phyloP scores from a whole-genome alignment of 2,329 filamentous ascomycete species.

The Bipolaris zeicola region DNA sequence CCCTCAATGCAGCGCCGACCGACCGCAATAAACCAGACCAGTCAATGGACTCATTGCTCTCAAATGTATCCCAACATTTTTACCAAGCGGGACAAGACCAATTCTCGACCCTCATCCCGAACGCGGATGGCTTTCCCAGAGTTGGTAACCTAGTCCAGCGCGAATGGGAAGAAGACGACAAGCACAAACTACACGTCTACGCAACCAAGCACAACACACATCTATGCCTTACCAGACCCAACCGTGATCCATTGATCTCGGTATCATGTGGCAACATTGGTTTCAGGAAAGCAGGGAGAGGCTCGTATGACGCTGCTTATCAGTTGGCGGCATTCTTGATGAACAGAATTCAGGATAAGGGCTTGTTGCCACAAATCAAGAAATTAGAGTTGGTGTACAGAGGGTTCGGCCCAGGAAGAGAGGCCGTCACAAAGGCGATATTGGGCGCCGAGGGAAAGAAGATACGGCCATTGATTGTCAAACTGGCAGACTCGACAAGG shows the following conservation, averaged over 20 bases:
- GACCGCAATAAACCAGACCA: slow-evolving; percentile 15
- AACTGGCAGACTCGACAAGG: slow-evolving; percentile 83
- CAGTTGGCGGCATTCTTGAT: slow-evolving; percentile 85
- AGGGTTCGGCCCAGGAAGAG: slow-evolving; percentile 84
- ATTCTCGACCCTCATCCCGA: slow-evolving; percentile 30
- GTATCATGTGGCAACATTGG: slow-evolving; percentile 86
- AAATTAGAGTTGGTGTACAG: slow-evolving; percentile 79
- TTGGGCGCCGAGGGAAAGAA: slow-evolving; percentile 82
- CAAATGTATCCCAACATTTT: slow-evolving; percentile 25
- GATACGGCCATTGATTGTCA: slow-evolving; percentile 74
- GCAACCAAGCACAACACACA: slow-evolving; percentile 94
- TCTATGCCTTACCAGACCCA: slow-evolving; percentile 84
- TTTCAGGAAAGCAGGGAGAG: slow-evolving; percentile 81
- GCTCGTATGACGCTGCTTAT: slow-evolving; percentile 88
- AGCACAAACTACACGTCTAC: slow-evolving; percentile 87
- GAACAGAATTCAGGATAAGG: slow-evolving; percentile 80
- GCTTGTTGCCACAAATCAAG: slow-evolving; percentile 75
- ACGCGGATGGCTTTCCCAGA: neutral
- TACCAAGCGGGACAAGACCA: slow-evolving; percentile 16
- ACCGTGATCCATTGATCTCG: slow-evolving; percentile 77
- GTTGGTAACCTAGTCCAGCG: slow-evolving; percentile 24
- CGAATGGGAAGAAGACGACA: slow-evolving; percentile 55
- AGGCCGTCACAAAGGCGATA: slow-evolving; percentile 87
- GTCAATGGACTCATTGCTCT: slow-evolving; percentile 22
- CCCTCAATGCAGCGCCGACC: slow-evolving; percentile 16